Evolutionary conservation across 2,329 filamentous ascomycete species (phyloP), one percentile per base, ranked within the genome.

Genomic region (Fonsecaea monophora): DNA sequence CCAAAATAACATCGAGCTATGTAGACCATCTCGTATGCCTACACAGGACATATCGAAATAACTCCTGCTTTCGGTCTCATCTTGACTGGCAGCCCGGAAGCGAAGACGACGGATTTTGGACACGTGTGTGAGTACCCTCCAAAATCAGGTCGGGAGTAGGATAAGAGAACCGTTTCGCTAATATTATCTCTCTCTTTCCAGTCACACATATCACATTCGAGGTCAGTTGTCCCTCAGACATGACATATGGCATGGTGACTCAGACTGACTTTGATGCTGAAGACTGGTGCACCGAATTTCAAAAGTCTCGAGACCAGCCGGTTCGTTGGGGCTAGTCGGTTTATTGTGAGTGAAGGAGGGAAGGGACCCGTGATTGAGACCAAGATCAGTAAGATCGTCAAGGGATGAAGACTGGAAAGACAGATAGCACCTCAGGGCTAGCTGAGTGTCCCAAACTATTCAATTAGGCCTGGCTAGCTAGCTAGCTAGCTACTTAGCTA

Each of bases 341-440:
- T 50, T 53, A 7, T 53, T 32, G 48, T 53, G n/a, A 53, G 4
- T 53, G 13, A 6, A 2, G 48, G 21, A 21, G 48, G 48, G 15
- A 53, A 53, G n/a, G 48, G 48, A 2, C 48, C 48, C n/a, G 48
- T 53, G 4, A 53, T 53, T 53, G 48, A 53, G 48, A 53, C 18
- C 21, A 53, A 53, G 18, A 53, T 53, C 48, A 53, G 48, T 53
- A 53, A 53, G 48, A 53, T 53, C 18, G 48, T 53, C 18, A 53
- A 53, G 48, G 48, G 48, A 21, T 53, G 21, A 53, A 25, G 13
- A 53, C 0, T 25, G 48, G 45, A 50, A 50, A 50, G 45, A 50
- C 9, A 50, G 45, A 50, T 30, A 18, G n/a, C 45, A n/a, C 15
- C 10, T n/a, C n/a, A n/a, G n/a, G n/a, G n/a, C n/a, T n/a, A n/a